A percentile compares a stretch with the other conserved stretches of the same genome.
These are phyloP conservation scores for Crepidotus variabilis DNA, from an alignment of 768 basidiomycete genomes.

Conservation along the genomic window DNA sequence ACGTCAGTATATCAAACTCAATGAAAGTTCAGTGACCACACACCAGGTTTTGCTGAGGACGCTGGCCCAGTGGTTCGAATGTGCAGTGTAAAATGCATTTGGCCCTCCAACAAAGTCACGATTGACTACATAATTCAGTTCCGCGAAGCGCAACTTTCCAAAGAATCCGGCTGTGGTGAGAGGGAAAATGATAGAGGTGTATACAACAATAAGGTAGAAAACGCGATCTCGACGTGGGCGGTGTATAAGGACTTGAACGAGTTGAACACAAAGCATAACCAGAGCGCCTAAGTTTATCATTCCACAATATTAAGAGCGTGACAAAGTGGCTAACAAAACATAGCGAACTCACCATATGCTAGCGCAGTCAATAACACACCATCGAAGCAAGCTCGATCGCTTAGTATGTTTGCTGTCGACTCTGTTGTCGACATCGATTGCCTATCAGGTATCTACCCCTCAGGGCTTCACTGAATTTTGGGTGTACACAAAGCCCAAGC, in stretches of 20 bases:
- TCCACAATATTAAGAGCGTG: not conserved
- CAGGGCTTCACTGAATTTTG: not conserved
- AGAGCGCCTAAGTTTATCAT: constrained; percentile 26
- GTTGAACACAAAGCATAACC: constrained; percentile 35
- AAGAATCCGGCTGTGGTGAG: constrained; percentile 27
- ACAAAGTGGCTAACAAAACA: not conserved
- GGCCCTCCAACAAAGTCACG: constrained; percentile 12
- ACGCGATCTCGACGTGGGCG: constrained; percentile 30
- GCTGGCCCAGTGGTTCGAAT: constrained; percentile 21
- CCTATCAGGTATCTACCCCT: not conserved
- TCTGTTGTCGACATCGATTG: not conserved
- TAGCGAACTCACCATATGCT: constrained; percentile 27
- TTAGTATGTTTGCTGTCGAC: not conserved
- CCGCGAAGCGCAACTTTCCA: constrained; percentile 27
- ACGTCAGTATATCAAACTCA: not conserved
- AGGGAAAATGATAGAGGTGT: constrained; percentile 28
- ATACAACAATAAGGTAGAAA: constrained; percentile 31
- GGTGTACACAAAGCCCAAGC: not conserved
- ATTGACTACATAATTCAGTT: constrained; percentile 25
- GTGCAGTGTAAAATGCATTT: constrained; percentile 10
- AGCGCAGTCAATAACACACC: constrained; percentile 28
- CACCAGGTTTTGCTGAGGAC: constrained; percentile 31
- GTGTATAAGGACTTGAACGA: constrained; percentile 29
- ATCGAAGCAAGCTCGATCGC: constrained; percentile 28
- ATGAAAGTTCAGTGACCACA: constrained; percentile 3